Conservation (phyloP, 805 yeast genomes). For the Saccharomycopsis fodiens region DNA sequence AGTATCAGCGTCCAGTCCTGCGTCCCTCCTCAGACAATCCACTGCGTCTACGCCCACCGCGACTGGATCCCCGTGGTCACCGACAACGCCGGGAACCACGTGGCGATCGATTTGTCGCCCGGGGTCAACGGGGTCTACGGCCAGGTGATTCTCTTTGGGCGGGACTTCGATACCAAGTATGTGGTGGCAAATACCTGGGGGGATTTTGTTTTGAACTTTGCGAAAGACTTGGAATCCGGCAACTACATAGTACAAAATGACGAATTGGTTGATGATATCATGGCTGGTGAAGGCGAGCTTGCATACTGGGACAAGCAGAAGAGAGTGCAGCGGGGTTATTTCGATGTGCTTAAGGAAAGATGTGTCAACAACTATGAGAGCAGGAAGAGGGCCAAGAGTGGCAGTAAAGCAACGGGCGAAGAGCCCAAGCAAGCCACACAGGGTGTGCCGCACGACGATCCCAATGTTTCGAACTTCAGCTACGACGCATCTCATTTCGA, state of each 20-base stretch:
- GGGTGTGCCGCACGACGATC: no score
- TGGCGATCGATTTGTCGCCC: constrained; percentile 83
- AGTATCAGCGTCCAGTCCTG: constrained; percentile 4
- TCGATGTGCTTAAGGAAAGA: constrained; percentile 17
- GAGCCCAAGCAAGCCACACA: no score
- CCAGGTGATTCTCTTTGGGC: constrained; percentile 86
- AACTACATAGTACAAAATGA: constrained; percentile 63
- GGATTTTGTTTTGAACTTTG: constrained; percentile 73
- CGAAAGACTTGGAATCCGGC: constrained; percentile 81
- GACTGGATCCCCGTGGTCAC: constrained; percentile 89
- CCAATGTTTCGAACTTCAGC: no score
- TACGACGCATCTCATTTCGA: no score
- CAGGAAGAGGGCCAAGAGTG: constrained; percentile 27
- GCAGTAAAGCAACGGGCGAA: background rate
- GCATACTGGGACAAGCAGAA: constrained; percentile 12
- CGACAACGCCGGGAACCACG: constrained; percentile 85
- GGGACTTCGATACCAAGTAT: constrained; percentile 87
- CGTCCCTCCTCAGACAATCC: constrained; percentile 69
- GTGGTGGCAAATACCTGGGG: constrained; percentile 87
- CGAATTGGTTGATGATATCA: constrained; percentile 51
- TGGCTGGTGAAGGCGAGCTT: constrained; percentile 35
- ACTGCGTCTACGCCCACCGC: constrained; percentile 76
- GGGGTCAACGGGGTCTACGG: constrained; percentile 78
- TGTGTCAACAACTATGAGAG: background rate
- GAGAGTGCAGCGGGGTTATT: constrained; percentile 13